Evolutionary conservation across 2,329 filamentous ascomycete genomes (phyloP), one percentile per base, ranked within the genome.

Genomic region (Mycosphaerelloides madeirae): DNA sequence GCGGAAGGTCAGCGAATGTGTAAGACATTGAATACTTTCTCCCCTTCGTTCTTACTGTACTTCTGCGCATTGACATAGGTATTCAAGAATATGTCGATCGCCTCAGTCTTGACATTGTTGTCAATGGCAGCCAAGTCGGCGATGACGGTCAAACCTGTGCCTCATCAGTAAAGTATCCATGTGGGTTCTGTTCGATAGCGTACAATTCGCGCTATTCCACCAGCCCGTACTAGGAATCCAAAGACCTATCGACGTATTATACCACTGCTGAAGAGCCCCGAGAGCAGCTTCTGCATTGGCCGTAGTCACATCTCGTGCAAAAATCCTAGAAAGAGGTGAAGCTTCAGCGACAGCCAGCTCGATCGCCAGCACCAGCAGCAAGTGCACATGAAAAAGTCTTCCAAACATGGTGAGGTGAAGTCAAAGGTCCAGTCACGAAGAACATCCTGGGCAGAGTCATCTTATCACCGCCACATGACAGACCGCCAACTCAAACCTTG

Each of bases 151-250:
- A 64, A 29, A 40, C 53, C 54, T 57, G 31, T 19, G 11, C 22
- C 9, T 9, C 22, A 25, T 25, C 22, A 25, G 22, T 25, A 25
- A 6, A 9, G 22, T n/a, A 9, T 25, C 22, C 22, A 6, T 25
- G 22, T 25, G 6, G 22, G 6, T 25, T 25, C 22, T 25, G 22
- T 9, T 5, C 22, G 6, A n/a, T 38, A 12, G 38, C 47, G 15
- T 39, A 54, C 58, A 61, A 35, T 63, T 62, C 16, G 60, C 60
- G 31, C 46, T 53, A 41, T 63, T 62, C 60, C 60, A 63, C 60
- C 60, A 61, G 28, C 54, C 55, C 13, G 59, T 61, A 3, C 44
- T 53, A 7, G 59, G 59, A 12, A 59, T 58, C 58, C 59, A 64
- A 1, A 65, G 47, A 6, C 62, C 61, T 13, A 47, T 62, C 0